A percentile compares a stretch with the other conserved stretches of the same genome.
Conservation (phyloP, 164 flowering plant species). For the Chimonanthus salicifolius region DNA sequence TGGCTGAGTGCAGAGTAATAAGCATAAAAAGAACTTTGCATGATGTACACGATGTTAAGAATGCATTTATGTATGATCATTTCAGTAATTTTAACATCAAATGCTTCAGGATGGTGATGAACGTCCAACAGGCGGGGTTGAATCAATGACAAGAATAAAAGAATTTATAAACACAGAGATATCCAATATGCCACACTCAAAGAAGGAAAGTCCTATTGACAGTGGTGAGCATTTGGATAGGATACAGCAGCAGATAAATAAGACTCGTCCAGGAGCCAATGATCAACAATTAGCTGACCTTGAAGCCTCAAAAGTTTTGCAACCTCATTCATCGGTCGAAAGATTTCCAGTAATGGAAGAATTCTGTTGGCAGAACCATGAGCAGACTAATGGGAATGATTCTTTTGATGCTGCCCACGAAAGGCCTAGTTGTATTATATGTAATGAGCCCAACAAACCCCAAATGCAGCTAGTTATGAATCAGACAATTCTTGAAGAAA, state of each 20-base stretch:
- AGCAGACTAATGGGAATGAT: slow-evolving; percentile 12
- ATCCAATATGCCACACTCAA: slow-evolving; percentile 32
- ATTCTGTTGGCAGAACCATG: slow-evolving; percentile 27
- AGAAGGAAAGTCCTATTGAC: slow-evolving; percentile 25
- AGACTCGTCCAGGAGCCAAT: slow-evolving; percentile 23
- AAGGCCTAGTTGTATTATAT: slow-evolving; percentile 13
- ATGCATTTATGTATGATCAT: not conserved
- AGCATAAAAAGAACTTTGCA: not conserved
- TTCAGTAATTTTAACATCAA: not conserved
- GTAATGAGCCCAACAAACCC: slow-evolving; percentile 21
- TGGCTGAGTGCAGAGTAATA: not conserved
- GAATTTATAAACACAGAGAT: slow-evolving; percentile 74
- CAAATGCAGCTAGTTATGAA: not conserved
- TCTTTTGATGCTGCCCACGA: slow-evolving; percentile 17
- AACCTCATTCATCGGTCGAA: slow-evolving; percentile 13
- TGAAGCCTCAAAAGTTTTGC: slow-evolving; percentile 20
- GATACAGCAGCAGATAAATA: slow-evolving; percentile 26
- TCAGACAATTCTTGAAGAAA: slow-evolving; percentile 29
- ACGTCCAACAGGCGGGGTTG: slow-evolving; percentile 19
- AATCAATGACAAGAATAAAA: slow-evolving; percentile 52
- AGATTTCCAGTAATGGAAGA: slow-evolving; percentile 42
- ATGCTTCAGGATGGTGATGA: slow-evolving; percentile 41
- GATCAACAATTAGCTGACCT: slow-evolving; percentile 27
- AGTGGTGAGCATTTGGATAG: slow-evolving; percentile 19
- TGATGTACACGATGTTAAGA: no score